Conservation (phyloP, 768 basidiomycete species). For the Fomitopsis serialis region DNA sequence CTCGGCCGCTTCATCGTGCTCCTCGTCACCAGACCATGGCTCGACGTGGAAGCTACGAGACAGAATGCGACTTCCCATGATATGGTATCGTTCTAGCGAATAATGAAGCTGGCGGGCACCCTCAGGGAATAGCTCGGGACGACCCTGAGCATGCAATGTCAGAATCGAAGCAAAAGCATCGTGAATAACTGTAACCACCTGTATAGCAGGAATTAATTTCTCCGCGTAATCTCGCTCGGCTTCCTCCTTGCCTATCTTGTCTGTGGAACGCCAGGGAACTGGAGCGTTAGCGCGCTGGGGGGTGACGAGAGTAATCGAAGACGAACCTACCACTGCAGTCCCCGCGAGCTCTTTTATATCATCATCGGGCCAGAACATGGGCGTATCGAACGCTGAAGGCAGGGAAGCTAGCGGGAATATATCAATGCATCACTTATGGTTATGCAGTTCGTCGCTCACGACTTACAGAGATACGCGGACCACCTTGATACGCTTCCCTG, state of each 20-base stretch:
- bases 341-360: constrained; percentile 76
- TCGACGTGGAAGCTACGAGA: constrained; percentile 90
- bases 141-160: constrained; percentile 38
- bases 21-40: constrained; percentile 35
- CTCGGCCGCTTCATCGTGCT: constrained; percentile 23
- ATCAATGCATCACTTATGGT: not conserved
- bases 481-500: constrained; percentile 58
- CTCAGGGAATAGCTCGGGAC: constrained; percentile 66
- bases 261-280: constrained; percentile 30
- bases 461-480: constrained; percentile 67
- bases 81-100: constrained; percentile 71
- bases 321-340: constrained; percentile 82
- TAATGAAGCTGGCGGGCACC: constrained; percentile 44
- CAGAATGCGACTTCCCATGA: constrained; percentile 87
- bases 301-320: not conserved
- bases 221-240: constrained; percentile 69
- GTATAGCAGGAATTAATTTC: constrained; percentile 65
- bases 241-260: constrained; percentile 81
- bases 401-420: constrained; percentile 44
- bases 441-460: not conserved
- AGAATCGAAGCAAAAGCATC: not conserved
- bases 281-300: not conserved
- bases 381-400: constrained; percentile 74
- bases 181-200: constrained; percentile 38
- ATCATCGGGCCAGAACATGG: constrained; percentile 86